Base-by-base conservation (phyloP, 116 monocot genomes). In the Posidonia oceanica region DNA sequence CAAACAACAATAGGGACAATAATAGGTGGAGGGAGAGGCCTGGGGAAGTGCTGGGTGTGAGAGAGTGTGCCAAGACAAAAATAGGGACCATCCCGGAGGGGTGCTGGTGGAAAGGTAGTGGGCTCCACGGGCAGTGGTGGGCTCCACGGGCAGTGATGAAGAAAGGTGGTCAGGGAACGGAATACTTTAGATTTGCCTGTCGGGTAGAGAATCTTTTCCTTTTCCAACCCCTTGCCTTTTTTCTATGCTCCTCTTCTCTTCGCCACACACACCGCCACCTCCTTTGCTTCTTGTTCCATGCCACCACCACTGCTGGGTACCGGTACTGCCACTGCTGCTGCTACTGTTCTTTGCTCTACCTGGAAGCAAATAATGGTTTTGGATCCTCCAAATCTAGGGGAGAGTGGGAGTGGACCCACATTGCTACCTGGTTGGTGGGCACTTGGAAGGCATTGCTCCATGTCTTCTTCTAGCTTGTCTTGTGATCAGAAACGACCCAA, bases 131-230 rank as follows among this genome's bases (percentile, higher is more conserved):
- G 56, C 54, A 52, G 44, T 39, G 16, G 40, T 61, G 71, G 71
- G 61, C 20, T 60, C 61, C 71, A 48, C 60, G 21, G 7, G 56
- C 54, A 52, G 44, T 0, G 44, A 44, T 8, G 44, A 44, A 4
- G 44, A 8, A 4, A 44, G 44, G 44, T 44, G 44, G 44, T 17
- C 37, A 4, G 38, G 44, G 41, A 29, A 61, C n/a, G 61, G 44
- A 71, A 61, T 61, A 48, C 59, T 16, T 48, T 48, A 71, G 71
- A 61, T 71, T 71, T 71, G 54, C 55, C 51, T 55, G 54, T 69
- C 17, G 70, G 56, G 54, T 39, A 29, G 17, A 57, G 70, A 70
- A 70, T 70, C 57, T 70, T 57, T 70, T 41, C 68, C 5, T 52
- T 67, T 62, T 52, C 52, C 17, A 11, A 2, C 12, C 11, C 13